Conservation (phyloP, 2,329 filamentous ascomycete genomes). For the Tolypocladium amazonense region DNA sequence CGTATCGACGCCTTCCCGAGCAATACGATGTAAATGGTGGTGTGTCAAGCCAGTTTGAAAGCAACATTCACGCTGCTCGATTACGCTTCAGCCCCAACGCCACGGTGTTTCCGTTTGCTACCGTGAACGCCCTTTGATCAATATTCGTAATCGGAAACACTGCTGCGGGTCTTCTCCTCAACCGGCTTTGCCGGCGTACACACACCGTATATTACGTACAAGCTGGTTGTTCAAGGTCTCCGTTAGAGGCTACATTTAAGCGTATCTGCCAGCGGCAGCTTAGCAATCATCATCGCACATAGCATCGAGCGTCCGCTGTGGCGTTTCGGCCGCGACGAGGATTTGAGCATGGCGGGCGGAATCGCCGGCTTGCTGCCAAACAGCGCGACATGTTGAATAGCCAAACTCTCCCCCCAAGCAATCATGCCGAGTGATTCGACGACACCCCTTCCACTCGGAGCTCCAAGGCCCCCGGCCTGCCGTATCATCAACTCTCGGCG, state of each 20-base stretch:
- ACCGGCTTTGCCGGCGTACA: neutral
- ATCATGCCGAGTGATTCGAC: conserved; percentile 23
- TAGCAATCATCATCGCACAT: neutral
- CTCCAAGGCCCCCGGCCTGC: too few species aligned
- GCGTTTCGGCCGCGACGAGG: neutral
- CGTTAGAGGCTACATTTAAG: neutral
- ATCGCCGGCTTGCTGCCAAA: conserved; percentile 24
- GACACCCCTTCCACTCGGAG: conserved; percentile 14
- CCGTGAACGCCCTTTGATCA: neutral
- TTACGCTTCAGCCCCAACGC: neutral
- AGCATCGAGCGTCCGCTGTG: neutral
- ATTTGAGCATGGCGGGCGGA: neutral
- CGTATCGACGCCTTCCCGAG: neutral
- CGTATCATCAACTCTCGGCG: conserved; percentile 2
- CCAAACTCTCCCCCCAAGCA: conserved; percentile 24
- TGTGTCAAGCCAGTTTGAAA: neutral
- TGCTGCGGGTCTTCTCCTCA: neutral
- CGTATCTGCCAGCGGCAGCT: neutral
- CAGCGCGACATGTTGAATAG: conserved; percentile 22
- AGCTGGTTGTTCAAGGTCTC: too few species aligned
- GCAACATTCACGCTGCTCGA: neutral
- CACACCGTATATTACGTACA: too few species aligned
- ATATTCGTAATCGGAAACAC: neutral
- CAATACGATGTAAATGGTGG: neutral
- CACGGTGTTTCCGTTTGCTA: neutral